Evolutionary conservation across 129 eudicot species (phyloP), one percentile per base, ranked within the genome.

Genomic region (Artemisia annua): DNA sequence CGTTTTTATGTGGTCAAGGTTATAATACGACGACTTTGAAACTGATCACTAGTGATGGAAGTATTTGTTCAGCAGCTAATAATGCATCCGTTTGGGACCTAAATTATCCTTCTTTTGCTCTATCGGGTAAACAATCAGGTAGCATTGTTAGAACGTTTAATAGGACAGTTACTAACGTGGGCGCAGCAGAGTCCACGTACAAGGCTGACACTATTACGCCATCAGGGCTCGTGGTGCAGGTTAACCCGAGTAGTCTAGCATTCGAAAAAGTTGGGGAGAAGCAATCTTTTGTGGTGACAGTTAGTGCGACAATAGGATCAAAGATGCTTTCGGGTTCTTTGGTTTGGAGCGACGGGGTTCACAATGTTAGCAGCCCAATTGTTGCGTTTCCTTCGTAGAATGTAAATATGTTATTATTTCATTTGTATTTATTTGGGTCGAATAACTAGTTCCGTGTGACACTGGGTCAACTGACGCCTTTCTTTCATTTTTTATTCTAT

Each of bases 321-420:
- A n/a, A 28, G 3, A 6, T 57, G 44, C 19, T 70, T 59, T 88
- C 89, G 16, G 91, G 81, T 11, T 79, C 85, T 26, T 67, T 91
- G 77, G 82, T 83, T 70, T 89, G 96, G 96, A 73, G 72, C 52
- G 91, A 89, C 72, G 91, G 85, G 39, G 75, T 68, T 58, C 79
- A 72, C 51, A 71, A 65, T 32, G 89, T 86, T 28, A 75, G 84
- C 46, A 86, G 96, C 19, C 94, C 94, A 3, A 77, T 88, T 77
- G 85, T 86, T 61, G 85, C 85, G 10, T 77, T 22, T 57, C 43
- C 22, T 54, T 63, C 46, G 2, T 43, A 61, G 22, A 63, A 32
- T 6, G 14, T 14, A 63, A 73, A 24, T 11, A 43, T 16, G 30
- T 11, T 13, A 59, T 20, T 19, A 20, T 20, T 48, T 60, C 43